Evolutionary conservation across 2,329 filamentous ascomycete species (phyloP), one percentile per base, ranked within the genome.

Genomic region (Madurella mycetomatis): DNA sequence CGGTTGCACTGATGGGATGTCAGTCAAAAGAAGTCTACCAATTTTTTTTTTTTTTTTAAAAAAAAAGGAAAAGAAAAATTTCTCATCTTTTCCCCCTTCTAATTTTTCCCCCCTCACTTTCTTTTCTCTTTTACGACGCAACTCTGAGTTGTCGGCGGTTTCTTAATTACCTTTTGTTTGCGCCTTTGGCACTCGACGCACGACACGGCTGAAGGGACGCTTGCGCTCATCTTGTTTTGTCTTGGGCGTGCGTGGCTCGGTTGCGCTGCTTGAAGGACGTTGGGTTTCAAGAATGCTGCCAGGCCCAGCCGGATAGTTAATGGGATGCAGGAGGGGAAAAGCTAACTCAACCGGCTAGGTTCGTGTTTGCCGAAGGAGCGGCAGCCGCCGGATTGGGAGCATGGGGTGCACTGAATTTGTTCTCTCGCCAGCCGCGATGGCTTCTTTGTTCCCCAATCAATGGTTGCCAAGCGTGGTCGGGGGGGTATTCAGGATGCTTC

Each of bases 141-240:
- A 25, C 25, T 25, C 25, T 25, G 25, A 7, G 25, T 7, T 25
- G 25, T 7, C 25, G 25, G 25, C 25, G 25, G 25, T 25, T 25
- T 25, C 25, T 25, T 25, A 25, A 25, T 49, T 18, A 70, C 74
- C 70, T 76, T 78, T 59, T 79, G 76, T 63, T 79, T 79, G 41
- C 76, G 71, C 9, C 76, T 70, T 56, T 76, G 75, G 58, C 76
- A 79, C 60, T 79, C 75, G 2, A 71, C 69, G 63, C 76, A 79
- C 4, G 75, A 60, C 56, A 60, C 49, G 5, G 42, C 47, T 13
- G 40, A 41, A 41, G 39, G 30, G 39, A 13, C 42, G 45, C 44
- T 53, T 37, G 44, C 47, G 18, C 45, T 32, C 53, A 54, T 60
- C 46, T 49, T 41, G 34, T 13, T 47, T 15, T 41, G 37, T 13